A percentile compares a stretch with the other conserved stretches of the same genome.
These are phyloP conservation scores for Friedmanniomyces simplex DNA, from an alignment of 495 filamentous ascomycete genomes.

Conservation along the genomic window DNA sequence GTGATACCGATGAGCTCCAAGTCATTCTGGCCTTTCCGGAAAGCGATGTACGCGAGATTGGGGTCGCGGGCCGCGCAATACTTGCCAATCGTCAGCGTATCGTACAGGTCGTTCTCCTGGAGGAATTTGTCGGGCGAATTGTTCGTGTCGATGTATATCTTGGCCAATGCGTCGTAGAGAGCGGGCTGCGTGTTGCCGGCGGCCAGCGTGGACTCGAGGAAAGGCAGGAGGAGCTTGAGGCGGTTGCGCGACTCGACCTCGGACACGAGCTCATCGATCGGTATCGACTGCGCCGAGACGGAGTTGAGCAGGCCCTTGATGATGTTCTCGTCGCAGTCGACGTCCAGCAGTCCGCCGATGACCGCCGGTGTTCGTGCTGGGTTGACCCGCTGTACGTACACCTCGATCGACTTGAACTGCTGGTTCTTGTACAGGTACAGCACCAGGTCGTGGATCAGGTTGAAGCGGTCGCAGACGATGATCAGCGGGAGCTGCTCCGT, in stretches of 20 bases:
- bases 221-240: slow-evolving; percentile 89
- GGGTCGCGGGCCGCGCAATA: slow-evolving; percentile 99
- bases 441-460: slow-evolving; percentile 94
- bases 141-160: slow-evolving; percentile 99
- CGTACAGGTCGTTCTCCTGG: slow-evolving; percentile 96
- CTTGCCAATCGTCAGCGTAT: slow-evolving; percentile 84
- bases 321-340: slow-evolving; percentile 92
- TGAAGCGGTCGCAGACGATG: slow-evolving; percentile 97
- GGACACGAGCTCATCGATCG: slow-evolving; percentile 88
- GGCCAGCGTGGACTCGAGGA: slow-evolving; percentile 86
- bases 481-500: slow-evolving; percentile 91
- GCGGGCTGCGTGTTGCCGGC: slow-evolving; percentile 94
- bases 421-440: slow-evolving; percentile 98
- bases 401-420: slow-evolving; percentile 98
- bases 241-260: slow-evolving; percentile 95
- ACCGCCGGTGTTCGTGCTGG: slow-evolving; percentile 87
- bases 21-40: slow-evolving; percentile 94
- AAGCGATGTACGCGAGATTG: slow-evolving; percentile 91
- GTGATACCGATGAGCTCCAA: slow-evolving; percentile 90
- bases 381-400: slow-evolving; percentile 98
- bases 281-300: slow-evolving; percentile 73
- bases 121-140: slow-evolving; percentile 98
- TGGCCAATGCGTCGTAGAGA: slow-evolving; percentile 95
- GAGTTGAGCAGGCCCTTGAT: slow-evolving; percentile 90
- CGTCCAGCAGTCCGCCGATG: slow-evolving; percentile 88